Conservation (phyloP, 371 early-diverging fungal species). For the Mucor velutinosus region DNA sequence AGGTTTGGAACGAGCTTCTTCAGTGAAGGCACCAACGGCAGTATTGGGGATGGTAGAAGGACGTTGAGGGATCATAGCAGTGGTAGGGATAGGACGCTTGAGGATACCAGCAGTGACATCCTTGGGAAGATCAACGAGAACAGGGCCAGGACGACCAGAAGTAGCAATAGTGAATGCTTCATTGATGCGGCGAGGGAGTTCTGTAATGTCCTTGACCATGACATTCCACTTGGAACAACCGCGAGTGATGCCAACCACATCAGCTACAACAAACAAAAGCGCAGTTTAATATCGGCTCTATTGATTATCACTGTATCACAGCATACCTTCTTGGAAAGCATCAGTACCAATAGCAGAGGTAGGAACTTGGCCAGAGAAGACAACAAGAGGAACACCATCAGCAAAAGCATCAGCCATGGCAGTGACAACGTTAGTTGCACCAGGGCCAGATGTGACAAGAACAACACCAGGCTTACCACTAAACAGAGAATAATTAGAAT, state of each 20-base stretch:
- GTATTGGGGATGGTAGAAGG: slow-evolving; percentile 57
- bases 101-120: slow-evolving; percentile 93
- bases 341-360: slow-evolving; percentile 93
- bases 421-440: slow-evolving; percentile 96
- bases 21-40: slow-evolving; percentile 47
- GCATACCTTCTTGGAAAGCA: slow-evolving; percentile 89
- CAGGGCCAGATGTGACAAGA: slow-evolving; percentile 97
- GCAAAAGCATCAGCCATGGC: slow-evolving; percentile 96
- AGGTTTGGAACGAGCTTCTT: slow-evolving; percentile 52
- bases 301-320: not conserved
- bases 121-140: slow-evolving; percentile 96
- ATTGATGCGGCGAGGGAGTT: slow-evolving; percentile 95
- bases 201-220: slow-evolving; percentile 94
- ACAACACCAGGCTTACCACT: slow-evolving; percentile 95
- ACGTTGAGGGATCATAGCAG: slow-evolving; percentile 66
- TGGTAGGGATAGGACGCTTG: slow-evolving; percentile 79
- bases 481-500: slow-evolving; percentile 8
- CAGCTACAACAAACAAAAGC: slow-evolving; percentile 57
- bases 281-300: not conserved
- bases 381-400: slow-evolving; percentile 95
- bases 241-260: slow-evolving; percentile 93
- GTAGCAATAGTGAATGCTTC: slow-evolving; percentile 97
- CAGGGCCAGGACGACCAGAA: slow-evolving; percentile 96
- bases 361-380: slow-evolving; percentile 94
- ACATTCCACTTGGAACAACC: slow-evolving; percentile 98